These are phyloP conservation scores for Tolypocladium capitatum DNA, from an alignment of 2,329 filamentous ascomycete species.

Conservation along the genomic window DNA sequence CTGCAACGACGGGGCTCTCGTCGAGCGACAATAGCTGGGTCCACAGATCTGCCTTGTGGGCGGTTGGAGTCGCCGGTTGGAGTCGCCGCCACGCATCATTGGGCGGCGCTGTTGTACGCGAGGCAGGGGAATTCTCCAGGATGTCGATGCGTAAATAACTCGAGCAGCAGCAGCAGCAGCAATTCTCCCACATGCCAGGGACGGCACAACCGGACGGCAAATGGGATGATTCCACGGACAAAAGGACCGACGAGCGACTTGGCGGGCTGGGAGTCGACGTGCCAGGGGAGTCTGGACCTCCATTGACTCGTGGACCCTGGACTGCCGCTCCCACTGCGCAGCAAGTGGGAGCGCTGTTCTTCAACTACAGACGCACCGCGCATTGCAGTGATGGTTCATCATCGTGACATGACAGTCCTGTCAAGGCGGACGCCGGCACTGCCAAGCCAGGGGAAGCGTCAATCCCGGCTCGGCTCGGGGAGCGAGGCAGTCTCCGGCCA, in stretches of 20 bases:
- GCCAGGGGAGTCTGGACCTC: conserved; percentile 4
- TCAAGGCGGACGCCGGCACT: background rate
- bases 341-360: background rate
- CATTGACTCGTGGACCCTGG: conserved; percentile 21
- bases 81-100: conserved; percentile 1
- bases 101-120: conserved; percentile 2
- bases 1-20: conserved; percentile 6
- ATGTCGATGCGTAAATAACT: background rate
- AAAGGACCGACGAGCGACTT: conserved; percentile 3
- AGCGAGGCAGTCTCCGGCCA: background rate
- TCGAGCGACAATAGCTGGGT: conserved; percentile 4
- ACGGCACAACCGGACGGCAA: background rate
- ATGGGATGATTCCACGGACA: background rate
- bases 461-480: background rate
- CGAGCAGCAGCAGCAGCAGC: background rate
- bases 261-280: background rate
- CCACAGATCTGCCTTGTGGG: conserved; percentile 13
- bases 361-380: background rate
- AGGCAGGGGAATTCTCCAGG: conserved; percentile 1
- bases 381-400: background rate
- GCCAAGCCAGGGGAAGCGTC: background rate
- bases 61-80: conserved; percentile 5
- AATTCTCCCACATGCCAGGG: background rate
- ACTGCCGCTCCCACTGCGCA: background rate
- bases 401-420: background rate